A percentile compares a stretch with the other conserved stretches of the same genome.
These are phyloP conservation scores for Gossypium ekmanianum DNA, from an alignment of 345 rosid genomes.

Conservation along the genomic window DNA sequence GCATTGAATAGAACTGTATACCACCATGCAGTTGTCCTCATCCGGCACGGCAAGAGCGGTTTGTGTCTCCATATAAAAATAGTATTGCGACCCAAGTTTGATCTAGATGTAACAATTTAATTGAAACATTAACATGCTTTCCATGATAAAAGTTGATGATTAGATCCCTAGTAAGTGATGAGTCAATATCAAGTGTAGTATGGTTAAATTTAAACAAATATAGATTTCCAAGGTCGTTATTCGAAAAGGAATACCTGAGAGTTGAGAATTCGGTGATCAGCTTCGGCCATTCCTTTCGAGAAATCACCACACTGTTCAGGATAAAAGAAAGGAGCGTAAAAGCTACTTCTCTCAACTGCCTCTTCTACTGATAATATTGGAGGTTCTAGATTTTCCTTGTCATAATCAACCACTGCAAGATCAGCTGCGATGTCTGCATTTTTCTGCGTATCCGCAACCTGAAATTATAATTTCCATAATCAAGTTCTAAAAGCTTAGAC, in stretches of 20 bases:
- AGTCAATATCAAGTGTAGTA: not conserved
- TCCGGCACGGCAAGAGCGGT: constrained; percentile 86
- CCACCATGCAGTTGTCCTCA: constrained; percentile 68
- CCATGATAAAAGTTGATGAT: not conserved
- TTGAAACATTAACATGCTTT: not conserved
- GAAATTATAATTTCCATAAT: constrained; percentile 10
- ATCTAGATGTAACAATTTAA: constrained; percentile 36
- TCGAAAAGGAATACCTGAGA: constrained; percentile 12
- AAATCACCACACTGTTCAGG: constrained; percentile 63
- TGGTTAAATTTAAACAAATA: not conserved
- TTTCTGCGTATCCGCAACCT: constrained; percentile 90
- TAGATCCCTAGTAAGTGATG: not conserved
- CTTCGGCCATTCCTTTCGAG: constrained; percentile 71
- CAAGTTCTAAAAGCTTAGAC: constrained; percentile 15
- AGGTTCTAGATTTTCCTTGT: constrained; percentile 40
- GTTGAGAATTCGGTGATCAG: constrained; percentile 59
- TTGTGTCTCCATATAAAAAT: constrained; percentile 85
- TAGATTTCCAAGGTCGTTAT: not conserved
- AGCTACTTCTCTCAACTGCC: constrained; percentile 61
- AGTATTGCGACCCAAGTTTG: constrained; percentile 73
- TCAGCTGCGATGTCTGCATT: constrained; percentile 63
- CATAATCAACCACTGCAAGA: constrained; percentile 60
- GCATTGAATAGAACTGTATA: constrained; percentile 65
- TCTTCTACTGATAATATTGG: constrained; percentile 72
- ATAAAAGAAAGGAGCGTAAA: constrained; percentile 41